A percentile compares a stretch with the other conserved stretches of the same genome.
Evolutionary conservation across 2,329 filamentous ascomycete species (phyloP).

Genomic region (Microdochium nivale): DNA sequence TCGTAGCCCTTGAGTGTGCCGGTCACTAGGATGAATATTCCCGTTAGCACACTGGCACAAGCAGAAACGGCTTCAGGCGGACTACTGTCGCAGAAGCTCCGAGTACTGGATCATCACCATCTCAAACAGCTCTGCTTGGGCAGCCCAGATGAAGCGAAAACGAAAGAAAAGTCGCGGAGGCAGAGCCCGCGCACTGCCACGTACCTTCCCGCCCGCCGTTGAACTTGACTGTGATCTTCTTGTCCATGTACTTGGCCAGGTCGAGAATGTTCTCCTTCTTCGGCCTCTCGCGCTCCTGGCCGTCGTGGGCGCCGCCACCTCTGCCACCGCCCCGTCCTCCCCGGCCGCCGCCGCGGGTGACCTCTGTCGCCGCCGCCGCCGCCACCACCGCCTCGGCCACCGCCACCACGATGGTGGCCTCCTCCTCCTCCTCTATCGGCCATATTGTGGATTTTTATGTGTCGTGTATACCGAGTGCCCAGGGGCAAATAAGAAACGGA

Average conservation of each 20-base stretch:
- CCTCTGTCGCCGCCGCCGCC: constrained; percentile 33
- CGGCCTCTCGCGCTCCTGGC: constrained; percentile 59
- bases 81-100: no score
- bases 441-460: constrained; percentile 26
- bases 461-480: constrained; percentile 1
- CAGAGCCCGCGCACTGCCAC: no score
- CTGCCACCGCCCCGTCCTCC: constrained; percentile 38
- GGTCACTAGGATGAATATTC: constrained; percentile 49
- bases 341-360: constrained; percentile 29
- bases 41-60: no score
- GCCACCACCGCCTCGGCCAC: constrained; percentile 40
- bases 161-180: no score
- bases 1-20: constrained; percentile 93
- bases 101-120: no score
- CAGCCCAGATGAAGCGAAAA: neutral
- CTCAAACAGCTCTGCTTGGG: no score
- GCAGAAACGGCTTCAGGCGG: no score
- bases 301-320: constrained; percentile 32
- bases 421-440: constrained; percentile 30
- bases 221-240: constrained; percentile 92
- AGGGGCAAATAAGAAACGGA: no score
- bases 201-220: constrained; percentile 86
- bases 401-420: constrained; percentile 35
- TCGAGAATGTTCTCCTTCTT: constrained; percentile 99
- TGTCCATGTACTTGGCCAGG: constrained; percentile 92